Conservation (phyloP, 352 stramenopile genomes). For the Pythium dissotocum region DNA sequence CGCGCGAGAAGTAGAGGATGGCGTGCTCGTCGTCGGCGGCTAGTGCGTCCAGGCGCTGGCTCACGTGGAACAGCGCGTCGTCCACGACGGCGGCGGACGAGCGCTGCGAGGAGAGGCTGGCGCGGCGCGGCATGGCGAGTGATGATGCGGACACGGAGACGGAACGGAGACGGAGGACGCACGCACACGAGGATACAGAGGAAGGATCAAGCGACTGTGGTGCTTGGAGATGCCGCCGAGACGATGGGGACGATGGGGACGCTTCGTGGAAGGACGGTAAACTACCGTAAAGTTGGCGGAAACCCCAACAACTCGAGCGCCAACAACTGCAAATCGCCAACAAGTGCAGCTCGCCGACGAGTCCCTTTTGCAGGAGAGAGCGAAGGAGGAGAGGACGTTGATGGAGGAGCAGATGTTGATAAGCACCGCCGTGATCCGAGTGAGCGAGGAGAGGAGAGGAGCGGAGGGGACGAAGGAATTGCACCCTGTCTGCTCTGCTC, state of each 20-base stretch:
- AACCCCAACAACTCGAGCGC: neutral
- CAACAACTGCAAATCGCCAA: neutral
- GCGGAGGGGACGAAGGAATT: neutral
- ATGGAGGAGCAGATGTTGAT: neutral
- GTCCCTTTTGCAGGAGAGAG: neutral
- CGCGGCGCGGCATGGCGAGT: conserved; percentile 11
- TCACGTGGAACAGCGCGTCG: conserved; percentile 31
- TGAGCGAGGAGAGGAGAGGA: neutral
- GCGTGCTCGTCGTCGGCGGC: conserved; percentile 31
- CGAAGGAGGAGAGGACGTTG: neutral
- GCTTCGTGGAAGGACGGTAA: neutral
- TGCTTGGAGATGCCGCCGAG: neutral
- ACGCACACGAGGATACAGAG: too few relatives aligned
- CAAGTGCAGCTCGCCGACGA: neutral
- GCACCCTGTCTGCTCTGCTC: neutral
- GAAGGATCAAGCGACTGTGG: neutral
- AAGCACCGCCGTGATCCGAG: neutral
- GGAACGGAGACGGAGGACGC: neutral
- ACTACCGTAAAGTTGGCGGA: neutral
- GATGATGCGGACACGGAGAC: neutral
- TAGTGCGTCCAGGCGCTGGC: conserved; percentile 29
- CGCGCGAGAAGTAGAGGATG: conserved; percentile 23
- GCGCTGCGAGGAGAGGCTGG: conserved; percentile 6
- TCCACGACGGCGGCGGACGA: conserved; percentile 4
- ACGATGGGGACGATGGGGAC: too few relatives aligned